These are phyloP conservation scores for Auricularia cornea DNA, from an alignment of 768 basidiomycete species.

Conservation along the genomic window DNA sequence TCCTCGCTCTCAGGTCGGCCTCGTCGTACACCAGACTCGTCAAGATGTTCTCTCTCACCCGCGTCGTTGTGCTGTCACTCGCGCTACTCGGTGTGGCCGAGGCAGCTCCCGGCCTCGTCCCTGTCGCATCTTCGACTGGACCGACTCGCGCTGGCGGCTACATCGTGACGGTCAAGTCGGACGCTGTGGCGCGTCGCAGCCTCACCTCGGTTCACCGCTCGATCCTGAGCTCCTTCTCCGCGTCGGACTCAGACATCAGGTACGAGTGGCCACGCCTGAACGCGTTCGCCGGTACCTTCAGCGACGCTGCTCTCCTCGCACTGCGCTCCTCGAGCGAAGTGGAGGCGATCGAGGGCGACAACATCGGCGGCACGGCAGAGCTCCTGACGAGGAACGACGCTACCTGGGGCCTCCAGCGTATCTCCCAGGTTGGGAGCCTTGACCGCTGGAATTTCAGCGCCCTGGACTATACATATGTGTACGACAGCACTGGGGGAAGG, in stretches of 20 bases:
- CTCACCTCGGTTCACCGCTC: not conserved
- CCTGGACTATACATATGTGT: constrained; percentile 21
- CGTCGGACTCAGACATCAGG: not conserved
- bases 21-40: no score
- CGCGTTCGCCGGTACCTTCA: constrained; percentile 4
- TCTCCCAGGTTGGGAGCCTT: not conserved
- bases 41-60: not conserved
- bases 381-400: constrained; percentile 8
- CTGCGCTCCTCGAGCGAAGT: constrained; percentile 22
- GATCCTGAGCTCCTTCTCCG: not conserved
- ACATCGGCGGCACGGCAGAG: constrained; percentile 31
- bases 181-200: not conserved
- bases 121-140: not conserved
- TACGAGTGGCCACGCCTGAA: not conserved
- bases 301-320: constrained; percentile 15
- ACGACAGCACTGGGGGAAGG: not conserved
- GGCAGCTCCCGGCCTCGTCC: not conserved
- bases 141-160: not conserved
- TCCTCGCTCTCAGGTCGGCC: no score
- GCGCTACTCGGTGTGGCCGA: not conserved
- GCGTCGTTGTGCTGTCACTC: not conserved
- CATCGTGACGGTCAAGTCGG: not conserved
- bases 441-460: not conserved
- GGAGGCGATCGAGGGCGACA: constrained; percentile 18
- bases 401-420: constrained; percentile 4